These are phyloP conservation scores for Chlorella sp. DNA, from an alignment of 139 green algal species.

Conservation along the genomic window DNA sequence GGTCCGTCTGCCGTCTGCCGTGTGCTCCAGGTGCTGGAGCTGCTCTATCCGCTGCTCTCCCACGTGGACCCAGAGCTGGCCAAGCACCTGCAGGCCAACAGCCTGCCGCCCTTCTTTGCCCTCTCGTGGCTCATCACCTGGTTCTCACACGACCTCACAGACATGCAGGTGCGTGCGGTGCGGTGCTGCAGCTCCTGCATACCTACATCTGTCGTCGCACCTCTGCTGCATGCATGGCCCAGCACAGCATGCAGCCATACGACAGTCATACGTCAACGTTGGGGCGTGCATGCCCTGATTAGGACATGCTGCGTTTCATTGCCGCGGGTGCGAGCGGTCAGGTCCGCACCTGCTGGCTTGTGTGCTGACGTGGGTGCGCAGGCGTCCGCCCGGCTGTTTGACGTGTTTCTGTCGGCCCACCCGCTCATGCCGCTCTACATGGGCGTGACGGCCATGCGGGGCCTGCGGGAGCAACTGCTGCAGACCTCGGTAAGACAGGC, in stretches of 20 bases:
- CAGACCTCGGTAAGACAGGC: no score
- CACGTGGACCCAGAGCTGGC: slow-evolving; percentile 35
- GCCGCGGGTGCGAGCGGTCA: background rate
- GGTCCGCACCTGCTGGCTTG: background rate
- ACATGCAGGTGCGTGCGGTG: slow-evolving; percentile 28
- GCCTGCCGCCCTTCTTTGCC: slow-evolving; percentile 61
- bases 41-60: slow-evolving; percentile 55
- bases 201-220: background rate
- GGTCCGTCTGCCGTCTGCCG: no score
- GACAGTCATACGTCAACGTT: background rate
- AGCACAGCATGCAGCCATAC: background rate
- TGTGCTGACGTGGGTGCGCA: background rate
- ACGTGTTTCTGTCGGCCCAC: slow-evolving; percentile 82
- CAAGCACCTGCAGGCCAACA: slow-evolving; percentile 19
- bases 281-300: background rate
- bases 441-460: slow-evolving; percentile 56
- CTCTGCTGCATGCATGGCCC: background rate
- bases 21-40: slow-evolving; percentile 57
- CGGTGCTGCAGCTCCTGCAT: background rate
- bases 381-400: slow-evolving; percentile 70
- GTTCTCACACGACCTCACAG: slow-evolving; percentile 74
- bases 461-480: slow-evolving; percentile 44
- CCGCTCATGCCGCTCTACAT: slow-evolving; percentile 90
- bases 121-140: slow-evolving; percentile 78
- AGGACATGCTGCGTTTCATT: background rate